Percentiles rank a stretch among this genome's conserved stretches.
Conservation (phyloP, 1,284 basidiomycete species). For the Leccinum huronense region DNA sequence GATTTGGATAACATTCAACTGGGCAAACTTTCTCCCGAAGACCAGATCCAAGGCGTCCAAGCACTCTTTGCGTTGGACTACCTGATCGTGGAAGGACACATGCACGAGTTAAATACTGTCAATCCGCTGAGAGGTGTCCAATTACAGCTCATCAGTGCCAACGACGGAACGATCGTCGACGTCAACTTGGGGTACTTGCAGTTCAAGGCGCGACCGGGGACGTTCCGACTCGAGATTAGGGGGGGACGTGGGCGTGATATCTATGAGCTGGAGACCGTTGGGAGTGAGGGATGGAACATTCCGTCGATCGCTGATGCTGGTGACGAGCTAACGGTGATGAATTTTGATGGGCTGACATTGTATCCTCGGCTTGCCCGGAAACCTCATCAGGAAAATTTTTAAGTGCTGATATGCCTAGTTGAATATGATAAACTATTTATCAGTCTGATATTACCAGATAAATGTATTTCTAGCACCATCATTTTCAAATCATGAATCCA, state of each 20-base stretch:
- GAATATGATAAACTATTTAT: no score
- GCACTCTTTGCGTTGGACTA: slow-evolving; percentile 87
- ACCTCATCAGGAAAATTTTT: slow-evolving; percentile 21
- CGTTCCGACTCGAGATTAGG: slow-evolving; percentile 81
- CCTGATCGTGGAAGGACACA: slow-evolving; percentile 92
- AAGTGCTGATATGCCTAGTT: no score
- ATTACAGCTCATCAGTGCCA: slow-evolving; percentile 61
- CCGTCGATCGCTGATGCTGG: slow-evolving; percentile 63
- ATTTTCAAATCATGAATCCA: no score
- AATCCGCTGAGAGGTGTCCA: slow-evolving; percentile 81
- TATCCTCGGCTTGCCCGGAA: slow-evolving; percentile 77
- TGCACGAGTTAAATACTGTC: slow-evolving; percentile 65
- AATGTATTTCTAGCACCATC: no score
- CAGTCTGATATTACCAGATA: no score
- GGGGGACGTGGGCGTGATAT: slow-evolving; percentile 80
- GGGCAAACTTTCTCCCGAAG: slow-evolving; percentile 56
- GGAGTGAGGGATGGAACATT: slow-evolving; percentile 82
- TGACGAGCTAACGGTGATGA: slow-evolving; percentile 73
- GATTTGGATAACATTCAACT: slow-evolving; percentile 97
- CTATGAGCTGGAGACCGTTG: slow-evolving; percentile 80
- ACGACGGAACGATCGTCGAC: slow-evolving; percentile 51
- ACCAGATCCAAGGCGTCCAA: slow-evolving; percentile 61
- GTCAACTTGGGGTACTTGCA: slow-evolving; percentile 95
- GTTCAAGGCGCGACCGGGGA: slow-evolving; percentile 89
- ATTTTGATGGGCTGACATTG: slow-evolving; percentile 85